Base-by-base conservation (phyloP, 2,329 filamentous ascomycete species). In the Drechslerella dactyloides region DNA sequence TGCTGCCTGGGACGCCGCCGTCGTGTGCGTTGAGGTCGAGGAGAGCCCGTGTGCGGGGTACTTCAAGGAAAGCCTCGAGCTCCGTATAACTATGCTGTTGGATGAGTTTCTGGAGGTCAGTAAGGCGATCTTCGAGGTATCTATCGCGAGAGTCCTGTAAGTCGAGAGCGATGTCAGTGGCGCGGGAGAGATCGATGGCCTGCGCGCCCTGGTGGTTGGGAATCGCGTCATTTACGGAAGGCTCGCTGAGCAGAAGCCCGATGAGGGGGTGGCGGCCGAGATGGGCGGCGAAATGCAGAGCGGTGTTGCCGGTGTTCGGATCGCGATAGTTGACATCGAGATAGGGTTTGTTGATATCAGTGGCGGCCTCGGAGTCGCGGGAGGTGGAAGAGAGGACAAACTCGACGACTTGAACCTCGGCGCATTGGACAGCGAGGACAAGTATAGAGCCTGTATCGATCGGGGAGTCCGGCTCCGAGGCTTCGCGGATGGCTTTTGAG, bases 391-490 rank as follows among this genome's bases (percentile, higher is more conserved):
- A 93, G 48, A 99, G 82, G n/a, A 97, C 89, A 77, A 93, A 97
- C 79, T 99, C 93, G 60, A 99, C 90, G 27, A 99, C 92, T 19
- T 91, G 88, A 54, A 89, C 85, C 79, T 97, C 94, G 55, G 94
- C 93, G 80, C 93, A 97, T 80, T 99, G 94, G 50, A 97, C 91
- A 24, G 94, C 93, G 44, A 99, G 84, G 79, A 99, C 93, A 40
- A 99, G 84, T 46, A 97, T 89, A 1, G 91, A 94, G 69, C 93
- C 89, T 27, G 92, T 72, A 2, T 76, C 76, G 64, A 76, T 60
- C 61, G 50, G 24, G 13, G 77, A 79, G 64, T 83, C 77, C 70
- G 80, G 77, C 73, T 79, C 76, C 73, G 81, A 78, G 69, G 82
- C 80, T 70, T 92, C 89, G 70, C 89, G 85, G 75, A 97, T 90